Evolutionary conservation across 2,329 filamentous ascomycete genomes (phyloP).

Genomic region (Magnaporthiopsis incrustans): DNA sequence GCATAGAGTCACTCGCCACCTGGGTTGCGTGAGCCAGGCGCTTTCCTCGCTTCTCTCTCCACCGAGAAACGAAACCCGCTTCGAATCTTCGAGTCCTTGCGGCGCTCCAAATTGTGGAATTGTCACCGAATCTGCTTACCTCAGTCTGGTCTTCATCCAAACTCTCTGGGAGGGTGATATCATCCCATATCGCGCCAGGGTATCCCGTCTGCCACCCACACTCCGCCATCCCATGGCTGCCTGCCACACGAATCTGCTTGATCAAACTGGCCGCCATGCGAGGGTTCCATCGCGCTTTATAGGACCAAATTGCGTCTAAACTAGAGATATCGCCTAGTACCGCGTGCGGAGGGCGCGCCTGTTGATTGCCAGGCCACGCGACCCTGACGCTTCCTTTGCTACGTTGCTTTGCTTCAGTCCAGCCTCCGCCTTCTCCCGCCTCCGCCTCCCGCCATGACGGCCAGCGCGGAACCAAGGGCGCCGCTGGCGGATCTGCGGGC

Average conservation of each 20-base stretch:
- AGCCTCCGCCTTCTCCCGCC: neutral
- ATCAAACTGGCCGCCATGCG: neutral
- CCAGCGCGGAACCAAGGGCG: constrained; percentile 1
- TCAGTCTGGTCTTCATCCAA: neutral
- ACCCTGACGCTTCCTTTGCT: neutral
- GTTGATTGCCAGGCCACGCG: neutral
- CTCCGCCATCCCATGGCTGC: neutral
- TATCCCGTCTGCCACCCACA: neutral
- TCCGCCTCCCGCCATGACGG: constrained; percentile 4
- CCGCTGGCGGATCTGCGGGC: constrained; percentile 5
- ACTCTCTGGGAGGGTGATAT: neutral
- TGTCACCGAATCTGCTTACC: neutral
- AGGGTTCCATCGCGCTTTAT: neutral
- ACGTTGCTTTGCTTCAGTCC: neutral
- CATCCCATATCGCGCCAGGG: neutral
- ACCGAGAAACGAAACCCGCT: neutral
- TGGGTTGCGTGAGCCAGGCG: neutral
- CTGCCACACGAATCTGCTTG: neutral
- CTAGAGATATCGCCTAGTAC: neutral
- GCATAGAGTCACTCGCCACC: neutral
- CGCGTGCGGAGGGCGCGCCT: neutral
- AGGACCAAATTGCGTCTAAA: neutral
- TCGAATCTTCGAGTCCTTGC: neutral
- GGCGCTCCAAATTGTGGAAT: neutral
- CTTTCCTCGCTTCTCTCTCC: neutral